Evolutionary conservation across 176 grass and related monocot species (phyloP), one percentile per base, ranked within the genome.

Genomic region (Thalia dealbata): DNA sequence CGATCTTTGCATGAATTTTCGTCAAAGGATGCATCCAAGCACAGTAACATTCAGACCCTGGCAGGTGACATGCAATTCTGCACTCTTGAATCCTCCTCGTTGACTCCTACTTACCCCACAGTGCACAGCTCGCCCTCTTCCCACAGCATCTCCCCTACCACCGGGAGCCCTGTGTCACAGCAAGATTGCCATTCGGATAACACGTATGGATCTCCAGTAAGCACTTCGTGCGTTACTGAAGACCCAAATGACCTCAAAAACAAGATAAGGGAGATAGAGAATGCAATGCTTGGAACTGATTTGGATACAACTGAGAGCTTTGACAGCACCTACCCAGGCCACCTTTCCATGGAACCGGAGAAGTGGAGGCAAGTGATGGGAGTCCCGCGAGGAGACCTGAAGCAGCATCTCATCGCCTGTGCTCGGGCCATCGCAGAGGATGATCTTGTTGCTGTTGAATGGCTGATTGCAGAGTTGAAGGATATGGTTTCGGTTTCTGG

Each of bases 401-500:
- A 26, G 22, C 55, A 61, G 30, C 14, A 38, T 44, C 73, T 75
- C 35, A 61, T 63, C 44, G 56, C 73, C 56, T 75, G 73, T 62
- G 73, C 73, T 16, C 24, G 41, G 16, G 73, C 73, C 25, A 3
- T 75, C 5, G 56, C 30, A 46, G 73, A 63, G 4, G 28, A 75
- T 61, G 56, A 75, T 61, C n/a, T 44, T 8, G 3, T 44, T 21
- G n/a, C 56, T 26, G 56, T 61, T 10, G 51, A 75, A 26, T 75
- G 73, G 55, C 73, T 75, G 7, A 29, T 75, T 43, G 10, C 35
- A 9, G 55, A 75, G 32, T 75, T 75, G 41, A 75, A 56, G 55
- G 32, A 13, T 32, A 75, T 75, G 73, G 73, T 75, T 61, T 75
- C 73, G 7, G 73, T 75, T 44, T 75, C 56, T 1, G 73, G 73